A percentile compares a stretch with the other conserved stretches of the same genome.
These are phyloP conservation scores for Auriculariales sp. DNA, from an alignment of 768 basidiomycete genomes.

Conservation along the genomic window DNA sequence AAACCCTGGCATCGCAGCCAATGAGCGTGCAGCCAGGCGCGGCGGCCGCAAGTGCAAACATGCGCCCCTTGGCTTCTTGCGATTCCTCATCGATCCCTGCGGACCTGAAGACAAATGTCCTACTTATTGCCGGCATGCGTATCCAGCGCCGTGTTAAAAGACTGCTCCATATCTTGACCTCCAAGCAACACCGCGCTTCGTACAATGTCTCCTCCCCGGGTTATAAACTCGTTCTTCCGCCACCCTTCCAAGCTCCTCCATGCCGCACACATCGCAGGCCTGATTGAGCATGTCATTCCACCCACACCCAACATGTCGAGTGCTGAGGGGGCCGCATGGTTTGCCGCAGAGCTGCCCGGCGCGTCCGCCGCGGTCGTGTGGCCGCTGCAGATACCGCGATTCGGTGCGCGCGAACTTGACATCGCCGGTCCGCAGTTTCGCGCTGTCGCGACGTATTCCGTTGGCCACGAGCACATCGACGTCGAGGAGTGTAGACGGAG, in stretches of 20 bases:
- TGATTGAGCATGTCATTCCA: neutral
- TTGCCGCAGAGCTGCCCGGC: neutral
- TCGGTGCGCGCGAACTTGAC: neutral
- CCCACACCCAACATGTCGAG: neutral
- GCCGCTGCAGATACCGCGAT: neutral
- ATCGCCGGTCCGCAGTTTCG: neutral
- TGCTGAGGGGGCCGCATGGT: neutral
- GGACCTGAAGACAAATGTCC: neutral
- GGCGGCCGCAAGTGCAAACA: too few relatives aligned
- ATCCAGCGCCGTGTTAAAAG: neutral
- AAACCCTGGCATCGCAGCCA: too few relatives aligned
- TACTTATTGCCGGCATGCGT: neutral
- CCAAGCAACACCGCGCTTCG: too few relatives aligned
- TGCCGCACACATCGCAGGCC: neutral
- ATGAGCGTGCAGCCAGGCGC: too few relatives aligned
- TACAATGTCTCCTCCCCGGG: neutral
- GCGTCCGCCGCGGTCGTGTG: neutral
- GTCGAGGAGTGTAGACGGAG: neutral
- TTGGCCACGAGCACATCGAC: neutral
- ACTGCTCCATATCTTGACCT: too few relatives aligned
- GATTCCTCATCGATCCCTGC: too few relatives aligned
- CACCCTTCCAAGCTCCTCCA: neutral
- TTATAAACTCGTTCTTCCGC: neutral
- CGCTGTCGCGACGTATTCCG: neutral
- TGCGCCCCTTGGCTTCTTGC: too few relatives aligned